These are phyloP conservation scores for Wickerhamiella lipophila DNA, from an alignment of 805 yeast species.

Conservation along the genomic window DNA sequence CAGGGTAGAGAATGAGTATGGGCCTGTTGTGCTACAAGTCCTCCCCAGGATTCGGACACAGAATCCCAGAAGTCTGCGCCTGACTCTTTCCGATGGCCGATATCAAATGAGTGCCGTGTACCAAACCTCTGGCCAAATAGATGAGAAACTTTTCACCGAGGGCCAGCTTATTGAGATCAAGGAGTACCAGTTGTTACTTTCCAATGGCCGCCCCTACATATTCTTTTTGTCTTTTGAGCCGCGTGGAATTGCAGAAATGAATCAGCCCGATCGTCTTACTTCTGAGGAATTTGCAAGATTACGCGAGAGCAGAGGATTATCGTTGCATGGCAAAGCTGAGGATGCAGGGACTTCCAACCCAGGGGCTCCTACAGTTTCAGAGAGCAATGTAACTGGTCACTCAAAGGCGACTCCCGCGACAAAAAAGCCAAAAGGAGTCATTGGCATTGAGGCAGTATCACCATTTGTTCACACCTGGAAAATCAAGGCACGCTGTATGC, in stretches of 20 bases:
- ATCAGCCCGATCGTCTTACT: not conserved
- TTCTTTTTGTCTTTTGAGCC: not conserved
- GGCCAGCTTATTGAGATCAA: conserved; percentile 10
- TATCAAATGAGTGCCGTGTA: not conserved
- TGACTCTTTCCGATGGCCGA: conserved; percentile 8
- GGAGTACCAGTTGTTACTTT: not conserved
- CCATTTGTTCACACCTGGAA: conserved; percentile 90
- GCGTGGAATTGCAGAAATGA: not conserved
- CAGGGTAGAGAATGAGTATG: not conserved
- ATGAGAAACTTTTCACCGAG: not conserved
- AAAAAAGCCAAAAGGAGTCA: not conserved
- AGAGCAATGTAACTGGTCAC: not conserved
- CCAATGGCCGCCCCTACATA: conserved; percentile 6
- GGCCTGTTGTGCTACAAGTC: conserved; percentile 2
- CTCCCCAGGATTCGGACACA: not conserved
- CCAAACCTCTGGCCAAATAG: not conserved
- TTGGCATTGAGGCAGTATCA: conserved; percentile 35
- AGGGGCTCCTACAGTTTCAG: not conserved
- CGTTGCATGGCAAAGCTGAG: not conserved
- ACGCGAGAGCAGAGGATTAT: not conserved
- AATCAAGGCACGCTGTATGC: conserved; percentile 81
- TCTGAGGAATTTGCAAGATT: not conserved
- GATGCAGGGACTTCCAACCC: not conserved
- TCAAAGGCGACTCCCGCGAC: not conserved
- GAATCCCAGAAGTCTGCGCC: conserved; percentile 1